Conservation (phyloP, 192 early-diverging fungal species). For the Lobulomyces angularis region DNA sequence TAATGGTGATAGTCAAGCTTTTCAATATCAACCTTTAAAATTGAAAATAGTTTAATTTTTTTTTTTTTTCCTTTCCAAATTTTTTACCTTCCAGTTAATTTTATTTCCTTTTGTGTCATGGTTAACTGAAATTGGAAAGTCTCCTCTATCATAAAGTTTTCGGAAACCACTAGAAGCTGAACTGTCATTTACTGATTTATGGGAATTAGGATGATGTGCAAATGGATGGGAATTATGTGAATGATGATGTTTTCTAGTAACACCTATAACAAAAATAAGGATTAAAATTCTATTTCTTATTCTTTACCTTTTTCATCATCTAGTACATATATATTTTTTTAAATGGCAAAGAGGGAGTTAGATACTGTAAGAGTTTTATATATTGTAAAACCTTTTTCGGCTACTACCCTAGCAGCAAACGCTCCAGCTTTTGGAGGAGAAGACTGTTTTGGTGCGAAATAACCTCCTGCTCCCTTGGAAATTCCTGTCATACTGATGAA, state of each 20-base stretch:
- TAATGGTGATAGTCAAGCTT: conserved; percentile 57
- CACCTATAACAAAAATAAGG: neutral
- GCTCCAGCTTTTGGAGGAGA: conserved; percentile 47
- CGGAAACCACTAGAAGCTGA: too few relatives aligned
- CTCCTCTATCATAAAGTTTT: conserved; percentile 47
- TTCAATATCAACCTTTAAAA: conserved; percentile 43
- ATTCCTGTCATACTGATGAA: conserved; percentile 4
- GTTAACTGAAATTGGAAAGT: conserved; percentile 50
- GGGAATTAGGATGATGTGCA: neutral
- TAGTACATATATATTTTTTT: too few relatives aligned
- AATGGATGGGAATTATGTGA: neutral
- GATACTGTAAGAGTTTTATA: neutral
- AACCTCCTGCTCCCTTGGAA: conserved; percentile 34
- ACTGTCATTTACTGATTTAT: neutral
- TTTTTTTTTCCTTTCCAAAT: too few relatives aligned
- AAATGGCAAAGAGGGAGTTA: too few relatives aligned
- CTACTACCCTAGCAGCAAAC: conserved; percentile 31
- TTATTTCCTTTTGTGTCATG: conserved; percentile 55
- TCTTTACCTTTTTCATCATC: too few relatives aligned
- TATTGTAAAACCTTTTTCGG: conserved; percentile 3
- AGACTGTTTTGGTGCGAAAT: conserved; percentile 43
- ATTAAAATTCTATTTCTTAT: too few relatives aligned
- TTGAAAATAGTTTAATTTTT: neutral
- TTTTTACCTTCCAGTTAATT: conserved; percentile 47
- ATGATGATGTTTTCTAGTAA: neutral